phyloP scores from a whole-genome alignment of 2,329 filamentous ascomycete species.

The Chalaropsis thielavioides region DNA sequence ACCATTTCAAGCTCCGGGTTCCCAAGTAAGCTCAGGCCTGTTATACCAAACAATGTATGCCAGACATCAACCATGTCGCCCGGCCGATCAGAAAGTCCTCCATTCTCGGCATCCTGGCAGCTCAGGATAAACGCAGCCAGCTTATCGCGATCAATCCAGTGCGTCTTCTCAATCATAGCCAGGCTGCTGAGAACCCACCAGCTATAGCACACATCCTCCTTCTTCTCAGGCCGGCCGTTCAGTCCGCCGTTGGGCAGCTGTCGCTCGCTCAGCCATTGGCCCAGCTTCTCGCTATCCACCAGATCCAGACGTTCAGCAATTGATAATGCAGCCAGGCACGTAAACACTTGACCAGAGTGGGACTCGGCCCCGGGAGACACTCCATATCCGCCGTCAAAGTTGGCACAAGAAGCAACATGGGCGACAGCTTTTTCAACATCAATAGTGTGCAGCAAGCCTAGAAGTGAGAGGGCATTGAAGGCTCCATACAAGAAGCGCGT shows the following conservation, averaged over 20 bases:
- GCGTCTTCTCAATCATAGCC: slow-evolving; percentile 70
- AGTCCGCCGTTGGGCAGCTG: slow-evolving; percentile 77
- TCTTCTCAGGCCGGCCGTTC: slow-evolving; percentile 88
- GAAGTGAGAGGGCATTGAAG: slow-evolving; percentile 74
- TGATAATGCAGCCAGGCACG: slow-evolving; percentile 72
- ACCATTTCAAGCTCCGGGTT: slow-evolving; percentile 65
- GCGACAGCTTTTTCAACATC: slow-evolving; percentile 67
- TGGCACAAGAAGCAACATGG: slow-evolving; percentile 69
- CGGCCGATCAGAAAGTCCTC: slow-evolving; percentile 79
- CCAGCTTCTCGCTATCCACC: slow-evolving; percentile 68
- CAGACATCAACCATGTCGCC: slow-evolving; percentile 96
- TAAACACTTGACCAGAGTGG: slow-evolving; percentile 90
- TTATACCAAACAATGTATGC: slow-evolving; percentile 80
- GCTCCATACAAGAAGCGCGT: slow-evolving; percentile 88
- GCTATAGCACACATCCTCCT: slow-evolving; percentile 94
- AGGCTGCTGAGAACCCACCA: slow-evolving; percentile 97
- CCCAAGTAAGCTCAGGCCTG: slow-evolving; percentile 71
- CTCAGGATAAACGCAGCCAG: slow-evolving; percentile 69
- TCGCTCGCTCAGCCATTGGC: slow-evolving; percentile 82
- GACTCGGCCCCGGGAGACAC: slow-evolving; percentile 82
- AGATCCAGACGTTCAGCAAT: slow-evolving; percentile 65
- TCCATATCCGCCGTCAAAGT: slow-evolving; percentile 91
- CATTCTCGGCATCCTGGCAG: slow-evolving; percentile 73
- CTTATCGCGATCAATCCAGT: slow-evolving; percentile 84
- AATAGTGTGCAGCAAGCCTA: slow-evolving; percentile 57